A percentile compares a stretch with the other conserved stretches of the same genome.
These are phyloP conservation scores for Ceratobasidium sp. DNA, from an alignment of 1,284 basidiomycete genomes.

Conservation along the genomic window DNA sequence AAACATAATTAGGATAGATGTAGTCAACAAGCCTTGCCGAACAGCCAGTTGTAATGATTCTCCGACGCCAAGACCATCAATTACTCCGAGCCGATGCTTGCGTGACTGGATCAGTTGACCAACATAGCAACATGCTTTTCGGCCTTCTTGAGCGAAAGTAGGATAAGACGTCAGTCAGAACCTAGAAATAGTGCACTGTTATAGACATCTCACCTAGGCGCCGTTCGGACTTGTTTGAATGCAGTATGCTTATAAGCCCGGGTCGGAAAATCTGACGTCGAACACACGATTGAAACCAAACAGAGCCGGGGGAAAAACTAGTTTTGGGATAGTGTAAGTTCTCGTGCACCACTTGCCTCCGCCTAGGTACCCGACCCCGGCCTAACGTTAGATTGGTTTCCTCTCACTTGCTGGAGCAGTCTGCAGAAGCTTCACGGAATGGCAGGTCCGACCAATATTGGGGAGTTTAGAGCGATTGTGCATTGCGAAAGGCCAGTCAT, in stretches of 20 bases:
- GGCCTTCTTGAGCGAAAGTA: not conserved
- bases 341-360: not conserved
- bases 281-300: not conserved
- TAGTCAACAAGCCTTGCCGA: not conserved
- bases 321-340: not conserved
- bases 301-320: not conserved
- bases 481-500: no score
- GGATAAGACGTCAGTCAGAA: not conserved
- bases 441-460: no score
- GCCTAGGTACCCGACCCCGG: not conserved
- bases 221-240: not conserved
- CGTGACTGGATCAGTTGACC: slow-evolving; percentile 9
- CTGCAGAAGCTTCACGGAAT: not conserved
- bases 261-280: not conserved
- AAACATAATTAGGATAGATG: not conserved
- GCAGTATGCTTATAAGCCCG: not conserved
- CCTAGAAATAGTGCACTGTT: not conserved
- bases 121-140: not conserved
- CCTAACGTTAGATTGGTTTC: not conserved
- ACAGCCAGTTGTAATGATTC: not conserved
- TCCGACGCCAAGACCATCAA: slow-evolving; percentile 2
- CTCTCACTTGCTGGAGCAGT: no score
- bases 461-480: no score
- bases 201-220: not conserved
- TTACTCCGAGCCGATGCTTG: slow-evolving; percentile 3